Percentiles rank a stretch among this genome's conserved stretches.
Evolutionary conservation across 2,329 filamentous ascomycete species (phyloP).

Genomic region (Chrysoporthe puriensis): DNA sequence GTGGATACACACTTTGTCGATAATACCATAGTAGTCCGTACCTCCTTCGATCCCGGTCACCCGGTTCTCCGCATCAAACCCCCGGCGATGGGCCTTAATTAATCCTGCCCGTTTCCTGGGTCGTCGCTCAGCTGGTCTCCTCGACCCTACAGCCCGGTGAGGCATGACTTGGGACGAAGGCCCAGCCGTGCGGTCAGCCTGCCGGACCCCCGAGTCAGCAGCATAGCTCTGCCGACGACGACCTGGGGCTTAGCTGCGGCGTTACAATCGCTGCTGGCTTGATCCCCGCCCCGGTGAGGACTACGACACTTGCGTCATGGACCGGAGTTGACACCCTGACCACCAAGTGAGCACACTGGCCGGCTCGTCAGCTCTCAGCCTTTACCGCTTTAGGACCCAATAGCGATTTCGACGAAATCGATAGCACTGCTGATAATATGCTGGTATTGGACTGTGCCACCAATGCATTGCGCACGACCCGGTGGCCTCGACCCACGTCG

Average conservation of each 20-base stretch:
- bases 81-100: background rate
- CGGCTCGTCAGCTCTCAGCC: background rate
- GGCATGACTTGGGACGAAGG: background rate
- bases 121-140: background rate
- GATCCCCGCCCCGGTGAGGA: too few relatives aligned
- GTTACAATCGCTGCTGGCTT: too few relatives aligned
- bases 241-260: too few relatives aligned
- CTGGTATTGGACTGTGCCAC: background rate
- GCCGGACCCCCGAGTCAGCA: too few relatives aligned
- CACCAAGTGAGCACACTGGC: background rate
- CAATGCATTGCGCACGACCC: background rate
- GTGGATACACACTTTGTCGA: background rate
- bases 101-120: background rate
- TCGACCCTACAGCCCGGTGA: background rate
- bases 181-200: too few relatives aligned
- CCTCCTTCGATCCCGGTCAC: background rate
- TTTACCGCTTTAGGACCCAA: background rate
- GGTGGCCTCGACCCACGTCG: background rate
- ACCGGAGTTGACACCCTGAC: too few relatives aligned
- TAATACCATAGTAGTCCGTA: too few relatives aligned
- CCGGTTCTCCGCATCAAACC: background rate
- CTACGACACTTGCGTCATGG: too few relatives aligned
- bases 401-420: background rate
- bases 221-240: too few relatives aligned
- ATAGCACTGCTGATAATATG: background rate